A percentile compares a stretch with the other conserved stretches of the same genome.
These are phyloP conservation scores for Teratosphaeria pseudoeucalypti DNA, from an alignment of 2,329 filamentous ascomycete genomes.

Conservation along the genomic window DNA sequence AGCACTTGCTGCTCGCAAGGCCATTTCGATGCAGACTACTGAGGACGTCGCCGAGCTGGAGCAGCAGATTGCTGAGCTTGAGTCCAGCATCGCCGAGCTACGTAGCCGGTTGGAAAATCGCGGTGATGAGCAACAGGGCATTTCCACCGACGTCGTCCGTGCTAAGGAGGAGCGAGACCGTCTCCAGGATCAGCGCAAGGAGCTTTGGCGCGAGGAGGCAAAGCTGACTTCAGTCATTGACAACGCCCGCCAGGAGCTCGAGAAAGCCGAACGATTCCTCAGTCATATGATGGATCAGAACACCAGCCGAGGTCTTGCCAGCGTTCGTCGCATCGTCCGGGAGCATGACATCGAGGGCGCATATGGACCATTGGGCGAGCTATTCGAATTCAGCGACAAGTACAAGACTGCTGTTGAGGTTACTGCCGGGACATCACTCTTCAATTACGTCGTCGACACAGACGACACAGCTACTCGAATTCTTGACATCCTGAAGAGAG, in stretches of 20 bases:
- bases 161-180: conserved; percentile 71
- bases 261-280: conserved; percentile 65
- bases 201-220: conserved; percentile 79
- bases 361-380: conserved; percentile 84
- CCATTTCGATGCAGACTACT: conserved; percentile 70
- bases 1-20: conserved; percentile 68
- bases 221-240: conserved; percentile 68
- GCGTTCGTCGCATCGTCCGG: conserved; percentile 70
- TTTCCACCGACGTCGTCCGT: conserved; percentile 63
- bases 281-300: conserved; percentile 81
- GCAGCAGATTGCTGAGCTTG: conserved; percentile 58
- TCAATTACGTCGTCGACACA: conserved; percentile 92
- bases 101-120: conserved; percentile 68
- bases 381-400: conserved; percentile 74
- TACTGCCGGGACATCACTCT: conserved; percentile 82
- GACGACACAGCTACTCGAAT: conserved; percentile 77
- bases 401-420: conserved; percentile 88
- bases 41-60: conserved; percentile 71
- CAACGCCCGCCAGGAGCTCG: conserved; percentile 65
- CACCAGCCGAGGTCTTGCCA: conserved; percentile 76
- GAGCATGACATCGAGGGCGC: conserved; percentile 74
- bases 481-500: conserved; percentile 66
- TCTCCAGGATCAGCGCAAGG: conserved; percentile 76
- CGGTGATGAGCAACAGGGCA: conserved; percentile 59
- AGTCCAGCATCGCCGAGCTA: conserved; percentile 60